These are phyloP conservation scores for Turnera subulata DNA, from an alignment of 345 rosid genomes.

Conservation along the genomic window DNA sequence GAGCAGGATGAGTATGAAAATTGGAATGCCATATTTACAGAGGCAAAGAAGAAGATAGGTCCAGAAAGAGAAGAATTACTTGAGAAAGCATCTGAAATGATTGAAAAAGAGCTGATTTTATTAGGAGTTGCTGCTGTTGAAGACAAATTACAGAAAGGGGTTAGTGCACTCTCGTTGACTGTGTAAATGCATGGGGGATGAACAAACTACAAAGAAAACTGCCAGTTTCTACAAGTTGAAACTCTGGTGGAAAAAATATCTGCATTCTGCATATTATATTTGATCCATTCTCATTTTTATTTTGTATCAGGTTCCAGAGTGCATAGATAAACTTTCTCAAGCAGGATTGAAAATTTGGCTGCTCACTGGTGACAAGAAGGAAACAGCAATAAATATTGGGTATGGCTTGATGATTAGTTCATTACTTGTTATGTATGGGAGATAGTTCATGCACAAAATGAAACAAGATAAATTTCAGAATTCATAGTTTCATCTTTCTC, in stretches of 20 bases:
- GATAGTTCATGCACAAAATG: background rate
- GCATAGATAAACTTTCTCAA: constrained; percentile 89
- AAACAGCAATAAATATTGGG: constrained; percentile 88
- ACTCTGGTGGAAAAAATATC: too few relatives aligned
- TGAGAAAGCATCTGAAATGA: constrained; percentile 59
- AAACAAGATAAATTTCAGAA: background rate
- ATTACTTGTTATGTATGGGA: background rate
- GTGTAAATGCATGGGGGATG: background rate
- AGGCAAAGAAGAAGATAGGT: constrained; percentile 63
- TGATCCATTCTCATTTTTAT: too few relatives aligned
- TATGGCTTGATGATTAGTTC: constrained; percentile 14
- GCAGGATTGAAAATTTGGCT: constrained; percentile 87
- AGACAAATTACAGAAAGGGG: constrained; percentile 87
- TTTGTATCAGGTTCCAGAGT: constrained; percentile 60
- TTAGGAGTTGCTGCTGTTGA: constrained; percentile 75
- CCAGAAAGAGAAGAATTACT: constrained; percentile 64
- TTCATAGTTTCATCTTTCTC: background rate
- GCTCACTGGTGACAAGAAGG: constrained; percentile 81
- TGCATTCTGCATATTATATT: too few relatives aligned
- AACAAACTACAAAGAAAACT: too few relatives aligned
- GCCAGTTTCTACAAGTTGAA: too few relatives aligned
- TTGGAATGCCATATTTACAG: constrained; percentile 49
- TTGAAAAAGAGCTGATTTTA: constrained; percentile 62
- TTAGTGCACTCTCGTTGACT: constrained; percentile 21
- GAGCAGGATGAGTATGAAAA: constrained; percentile 43